These are phyloP conservation scores for Graphium sp. DNA, from an alignment of 2,329 filamentous ascomycete species.

Conservation along the genomic window DNA sequence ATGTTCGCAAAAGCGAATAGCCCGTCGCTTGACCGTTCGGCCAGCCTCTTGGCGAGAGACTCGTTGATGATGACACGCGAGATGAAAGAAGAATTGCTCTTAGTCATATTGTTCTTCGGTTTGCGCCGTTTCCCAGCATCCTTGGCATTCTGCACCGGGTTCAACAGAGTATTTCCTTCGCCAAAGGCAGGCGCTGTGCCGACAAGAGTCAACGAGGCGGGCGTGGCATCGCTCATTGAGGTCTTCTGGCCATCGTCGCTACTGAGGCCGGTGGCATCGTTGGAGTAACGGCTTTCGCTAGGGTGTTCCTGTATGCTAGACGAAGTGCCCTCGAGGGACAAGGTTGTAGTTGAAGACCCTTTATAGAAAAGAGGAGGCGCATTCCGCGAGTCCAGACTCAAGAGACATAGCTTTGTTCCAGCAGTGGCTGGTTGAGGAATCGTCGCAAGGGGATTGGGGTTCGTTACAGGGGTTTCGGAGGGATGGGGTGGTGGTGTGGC, in stretches of 20 bases:
- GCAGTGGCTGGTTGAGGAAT: conserved; percentile 66
- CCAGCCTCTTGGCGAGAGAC: conserved; percentile 56
- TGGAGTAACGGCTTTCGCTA: conserved; percentile 41
- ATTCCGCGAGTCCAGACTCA: conserved; percentile 50
- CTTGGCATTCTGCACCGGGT: conserved; percentile 41
- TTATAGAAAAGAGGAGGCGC: conserved; percentile 36
- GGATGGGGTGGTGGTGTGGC: conserved; percentile 92
- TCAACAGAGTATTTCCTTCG: conserved; percentile 64
- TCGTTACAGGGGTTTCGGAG: conserved; percentile 73
- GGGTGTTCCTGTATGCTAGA: conserved; percentile 44
- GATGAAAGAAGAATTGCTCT: conserved; percentile 97
- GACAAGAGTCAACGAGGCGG: conserved; percentile 19
- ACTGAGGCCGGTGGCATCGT: conserved; percentile 38
- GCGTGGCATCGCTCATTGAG: conserved; percentile 32
- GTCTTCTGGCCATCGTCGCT: conserved; percentile 38
- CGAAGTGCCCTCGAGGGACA: conserved; percentile 23
- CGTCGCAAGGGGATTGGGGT: conserved; percentile 82
- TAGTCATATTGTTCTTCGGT: conserved; percentile 95
- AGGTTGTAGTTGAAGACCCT: conserved; percentile 30
- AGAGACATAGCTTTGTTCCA: conserved; percentile 70
- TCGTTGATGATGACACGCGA: conserved; percentile 93
- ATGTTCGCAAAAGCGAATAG: conserved; percentile 89
- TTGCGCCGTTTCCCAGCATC: conserved; percentile 72
- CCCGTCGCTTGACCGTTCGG: conserved; percentile 62
- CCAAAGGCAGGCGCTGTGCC: conserved; percentile 56